Evolutionary conservation across 2,329 filamentous ascomycete species (phyloP).

Genomic region (Diatrype stigma): DNA sequence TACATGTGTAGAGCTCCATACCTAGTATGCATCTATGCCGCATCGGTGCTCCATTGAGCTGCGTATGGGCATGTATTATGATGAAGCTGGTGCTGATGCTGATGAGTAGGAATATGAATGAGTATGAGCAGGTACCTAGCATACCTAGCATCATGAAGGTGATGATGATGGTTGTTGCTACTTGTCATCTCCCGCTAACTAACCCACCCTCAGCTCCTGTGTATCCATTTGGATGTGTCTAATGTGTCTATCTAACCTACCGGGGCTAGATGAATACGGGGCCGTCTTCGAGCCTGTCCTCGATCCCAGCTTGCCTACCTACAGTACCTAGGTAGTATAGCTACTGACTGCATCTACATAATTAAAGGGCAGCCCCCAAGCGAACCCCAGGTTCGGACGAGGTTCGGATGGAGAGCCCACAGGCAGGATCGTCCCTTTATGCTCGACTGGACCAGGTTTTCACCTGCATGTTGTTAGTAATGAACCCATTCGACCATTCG

Average conservation of each 20-base stretch:
- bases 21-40: not conserved
- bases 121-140: too few relatives aligned
- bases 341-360: not conserved
- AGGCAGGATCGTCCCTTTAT: not conserved
- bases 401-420: not conserved
- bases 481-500: not conserved
- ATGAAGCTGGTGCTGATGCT: too few relatives aligned
- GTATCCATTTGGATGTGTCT: too few relatives aligned
- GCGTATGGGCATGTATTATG: not conserved
- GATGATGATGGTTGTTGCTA: not conserved
- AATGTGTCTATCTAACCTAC: not conserved
- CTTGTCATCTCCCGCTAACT: not conserved
- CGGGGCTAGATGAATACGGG: not conserved
- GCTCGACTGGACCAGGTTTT: not conserved
- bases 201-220: too few relatives aligned
- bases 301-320: not conserved
- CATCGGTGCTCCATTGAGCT: not conserved
- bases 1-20: too few relatives aligned
- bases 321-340: not conserved
- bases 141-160: not conserved
- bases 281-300: too few relatives aligned
- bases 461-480: not conserved
- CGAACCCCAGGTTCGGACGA: not conserved
- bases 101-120: too few relatives aligned
- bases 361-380: not conserved